These are phyloP conservation scores for Paralagenidium karlingii DNA, from an alignment of 352 stramenopile species.

Conservation along the genomic window DNA sequence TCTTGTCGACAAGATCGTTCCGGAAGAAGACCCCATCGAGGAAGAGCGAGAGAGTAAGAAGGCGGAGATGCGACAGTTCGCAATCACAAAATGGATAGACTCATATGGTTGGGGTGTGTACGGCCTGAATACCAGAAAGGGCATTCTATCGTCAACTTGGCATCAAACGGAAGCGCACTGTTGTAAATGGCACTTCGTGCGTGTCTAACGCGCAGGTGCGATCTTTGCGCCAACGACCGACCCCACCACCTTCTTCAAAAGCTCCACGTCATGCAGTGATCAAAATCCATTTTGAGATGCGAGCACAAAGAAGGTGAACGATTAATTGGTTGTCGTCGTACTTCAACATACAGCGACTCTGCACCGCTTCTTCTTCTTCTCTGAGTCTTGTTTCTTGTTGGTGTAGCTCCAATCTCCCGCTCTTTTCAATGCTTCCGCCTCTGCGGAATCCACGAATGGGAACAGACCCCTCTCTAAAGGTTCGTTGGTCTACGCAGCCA, in stretches of 20 bases:
- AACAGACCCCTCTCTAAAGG: slow-evolving; percentile 1
- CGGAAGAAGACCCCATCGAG: slow-evolving; percentile 17
- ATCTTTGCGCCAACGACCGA: slow-evolving; percentile 10
- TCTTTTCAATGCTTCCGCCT: slow-evolving; percentile 18
- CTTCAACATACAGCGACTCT: background rate
- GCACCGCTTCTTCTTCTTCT: slow-evolving; percentile 1
- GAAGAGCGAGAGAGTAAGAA: slow-evolving; percentile 26
- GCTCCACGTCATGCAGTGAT: too few species aligned
- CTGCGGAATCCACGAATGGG: slow-evolving; percentile 1
- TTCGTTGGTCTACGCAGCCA: background rate
- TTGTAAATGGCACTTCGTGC: slow-evolving; percentile 8
- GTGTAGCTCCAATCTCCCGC: slow-evolving; percentile 17
- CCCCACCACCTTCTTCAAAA: too few species aligned
- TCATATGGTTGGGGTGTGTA: background rate
- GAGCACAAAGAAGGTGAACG: slow-evolving; percentile 23
- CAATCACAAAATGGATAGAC: background rate
- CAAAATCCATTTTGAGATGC: slow-evolving; percentile 30
- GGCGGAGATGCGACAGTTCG: background rate
- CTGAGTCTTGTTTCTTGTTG: slow-evolving; percentile 2
- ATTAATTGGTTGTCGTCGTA: background rate
- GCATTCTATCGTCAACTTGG: slow-evolving; percentile 31
- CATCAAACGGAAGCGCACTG: slow-evolving; percentile 37
- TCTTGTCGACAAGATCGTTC: slow-evolving; percentile 32
- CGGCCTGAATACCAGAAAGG: slow-evolving; percentile 9
- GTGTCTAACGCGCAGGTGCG: slow-evolving; percentile 10